These are phyloP conservation scores for Ganoderma leucocontextum DNA, from an alignment of 1,284 basidiomycete species.

Conservation along the genomic window DNA sequence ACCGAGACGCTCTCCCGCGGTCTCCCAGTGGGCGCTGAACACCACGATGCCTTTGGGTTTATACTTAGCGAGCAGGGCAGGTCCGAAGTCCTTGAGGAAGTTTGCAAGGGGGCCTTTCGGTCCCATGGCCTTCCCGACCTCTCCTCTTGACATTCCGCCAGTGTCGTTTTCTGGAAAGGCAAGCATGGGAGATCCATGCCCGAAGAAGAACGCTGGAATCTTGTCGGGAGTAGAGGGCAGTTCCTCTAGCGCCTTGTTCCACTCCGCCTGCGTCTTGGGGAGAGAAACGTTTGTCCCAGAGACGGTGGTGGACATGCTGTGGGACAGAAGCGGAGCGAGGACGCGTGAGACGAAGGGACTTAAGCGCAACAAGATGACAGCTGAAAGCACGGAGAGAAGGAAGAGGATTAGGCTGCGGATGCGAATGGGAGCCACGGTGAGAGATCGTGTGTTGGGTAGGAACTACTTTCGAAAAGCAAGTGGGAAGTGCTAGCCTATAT, in stretches of 20 bases:
- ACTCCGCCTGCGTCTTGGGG: conserved; percentile 52
- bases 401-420: conserved; percentile 17
- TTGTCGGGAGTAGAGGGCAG: conserved; percentile 67
- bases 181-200: conserved; percentile 70
- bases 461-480: neutral
- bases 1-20: conserved; percentile 62
- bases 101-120: conserved; percentile 61
- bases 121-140: conserved; percentile 50
- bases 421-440: conserved; percentile 25
- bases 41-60: conserved; percentile 78
- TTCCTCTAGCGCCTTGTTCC: conserved; percentile 64
- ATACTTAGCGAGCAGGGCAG: conserved; percentile 72
- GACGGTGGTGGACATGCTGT: conserved; percentile 30
- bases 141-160: conserved; percentile 26
- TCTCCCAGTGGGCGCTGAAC: conserved; percentile 86
- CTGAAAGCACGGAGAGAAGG: conserved; percentile 30
- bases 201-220: conserved; percentile 81
- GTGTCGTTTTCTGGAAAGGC: conserved; percentile 45
- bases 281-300: conserved; percentile 29
- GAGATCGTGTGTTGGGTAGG: neutral
- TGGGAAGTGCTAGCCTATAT: neutral
- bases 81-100: conserved; percentile 77
- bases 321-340: conserved; percentile 20
- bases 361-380: conserved; percentile 32
- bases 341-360: conserved; percentile 26